phyloP scores from a whole-genome alignment of 2,329 filamentous ascomycete genomes.

The Alternaria dauci region DNA sequence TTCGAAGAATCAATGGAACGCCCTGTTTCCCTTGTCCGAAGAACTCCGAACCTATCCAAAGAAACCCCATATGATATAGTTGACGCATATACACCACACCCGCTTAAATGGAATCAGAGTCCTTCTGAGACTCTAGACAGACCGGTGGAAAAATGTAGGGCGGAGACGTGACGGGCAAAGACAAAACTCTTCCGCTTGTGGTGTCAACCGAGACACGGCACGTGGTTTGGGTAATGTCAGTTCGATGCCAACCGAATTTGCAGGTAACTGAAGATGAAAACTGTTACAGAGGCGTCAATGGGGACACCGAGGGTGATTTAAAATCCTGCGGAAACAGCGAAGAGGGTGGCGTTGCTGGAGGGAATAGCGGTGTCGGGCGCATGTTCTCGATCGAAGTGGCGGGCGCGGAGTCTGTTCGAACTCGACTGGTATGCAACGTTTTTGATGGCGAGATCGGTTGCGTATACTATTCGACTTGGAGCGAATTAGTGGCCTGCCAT shows the following conservation, averaged over 20 bases:
- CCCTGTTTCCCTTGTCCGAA: not conserved
- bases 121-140: not conserved
- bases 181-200: not conserved
- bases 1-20: not conserved
- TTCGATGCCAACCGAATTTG: too few species aligned
- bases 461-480: conserved; percentile 14
- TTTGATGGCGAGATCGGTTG: not conserved
- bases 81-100: not conserved
- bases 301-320: not conserved
- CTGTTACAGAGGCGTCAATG: not conserved
- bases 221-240: not conserved
- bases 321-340: not conserved
- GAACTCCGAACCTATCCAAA: not conserved
- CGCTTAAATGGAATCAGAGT: not conserved
- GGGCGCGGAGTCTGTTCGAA: not conserved
- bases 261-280: not conserved
- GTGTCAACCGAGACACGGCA: not conserved
- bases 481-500: conserved; percentile 14
- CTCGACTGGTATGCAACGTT: not conserved
- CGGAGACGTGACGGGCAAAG: not conserved
- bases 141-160: not conserved
- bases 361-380: not conserved
- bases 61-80: not conserved
- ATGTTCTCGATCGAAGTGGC: not conserved
- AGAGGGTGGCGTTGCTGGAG: not conserved